Evolutionary conservation across 345 rosid genomes (phyloP).

Genomic region (Trapa bicornis): DNA sequence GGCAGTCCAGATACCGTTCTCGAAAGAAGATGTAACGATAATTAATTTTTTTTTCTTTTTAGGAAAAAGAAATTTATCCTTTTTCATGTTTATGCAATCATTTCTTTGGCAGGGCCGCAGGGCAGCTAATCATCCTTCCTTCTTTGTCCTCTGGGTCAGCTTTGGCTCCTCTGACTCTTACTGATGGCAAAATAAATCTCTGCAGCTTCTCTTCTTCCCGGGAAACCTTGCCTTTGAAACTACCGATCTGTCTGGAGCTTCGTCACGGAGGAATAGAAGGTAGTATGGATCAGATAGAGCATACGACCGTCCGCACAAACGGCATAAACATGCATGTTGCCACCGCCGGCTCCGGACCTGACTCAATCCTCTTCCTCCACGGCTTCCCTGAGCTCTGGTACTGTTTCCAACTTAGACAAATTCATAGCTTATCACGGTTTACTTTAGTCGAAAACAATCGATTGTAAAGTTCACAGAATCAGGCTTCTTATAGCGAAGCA

Average conservation of each 20-base stretch:
- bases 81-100: too few species aligned
- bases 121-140: not conserved
- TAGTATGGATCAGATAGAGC: conserved; percentile 24
- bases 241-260: not conserved
- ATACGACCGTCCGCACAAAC: conserved; percentile 17
- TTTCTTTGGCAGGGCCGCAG: too few species aligned
- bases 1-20: too few species aligned
- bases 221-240: not conserved
- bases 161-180: not conserved
- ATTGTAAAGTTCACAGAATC: not conserved
- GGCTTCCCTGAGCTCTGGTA: conserved; percentile 28
- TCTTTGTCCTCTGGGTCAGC: not conserved
- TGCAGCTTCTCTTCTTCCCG: not conserved
- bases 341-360: conserved; percentile 16
- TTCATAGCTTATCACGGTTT: not conserved
- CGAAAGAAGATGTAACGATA: too few species aligned
- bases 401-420: not conserved
- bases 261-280: not conserved
- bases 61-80: too few species aligned
- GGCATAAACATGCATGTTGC: conserved; percentile 28
- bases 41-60: too few species aligned
- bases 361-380: conserved; percentile 18
- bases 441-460: not conserved
- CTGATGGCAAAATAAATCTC: not conserved
- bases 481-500: not conserved